Evolutionary conservation across 129 eudicot species (phyloP), one percentile per base, ranked within the genome.

Genomic region (Gnaphalium uliginosum): DNA sequence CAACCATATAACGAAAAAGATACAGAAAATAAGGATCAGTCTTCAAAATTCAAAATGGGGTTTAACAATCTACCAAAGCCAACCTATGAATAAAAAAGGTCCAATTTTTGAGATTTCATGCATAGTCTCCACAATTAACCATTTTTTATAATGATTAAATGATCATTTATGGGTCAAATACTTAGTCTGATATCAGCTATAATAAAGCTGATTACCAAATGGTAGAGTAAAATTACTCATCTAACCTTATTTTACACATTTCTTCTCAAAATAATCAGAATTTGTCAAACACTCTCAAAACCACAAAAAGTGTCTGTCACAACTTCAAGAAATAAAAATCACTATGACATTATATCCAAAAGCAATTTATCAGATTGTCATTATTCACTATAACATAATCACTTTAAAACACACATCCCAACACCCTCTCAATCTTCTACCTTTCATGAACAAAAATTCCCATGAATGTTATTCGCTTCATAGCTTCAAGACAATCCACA

Each of bases 21-120:
- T 50, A 61, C 17, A 74, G 46, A 8, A 74, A 62, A 74, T 33
- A 50, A 74, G 10, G 22, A 72, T n/a, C 17, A 22, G 4, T 19
- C 11, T 56, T 30, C 24, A 33, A 15, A 32, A 21, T 29, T 53
- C 43, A 19, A 46, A 69, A 69, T 1, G 10, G 59, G 22, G 8
- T 62, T 3, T 11, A 35, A 64, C 33, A 48, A 26, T 39, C 56
- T 39, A 60, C 33, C 66, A 23, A 59, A 13, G 14, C 37, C 21
- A 18, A 10, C 25, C 19, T 56, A 21, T 53, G 61, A 56, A n/a
- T n/a, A 4, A 26, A 27, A 63, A 63, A 5, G 10, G 68, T 63
- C 13, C 8, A 18, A 29, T 15, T 25, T 61, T 27, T 13, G 4
- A 41, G 19, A 15, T 25, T 10, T 24, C n/a, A 61, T 29, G 14